These are phyloP conservation scores for Pseudogymnoascus sp. DNA, from an alignment of 2,329 filamentous ascomycete genomes.

Conservation along the genomic window DNA sequence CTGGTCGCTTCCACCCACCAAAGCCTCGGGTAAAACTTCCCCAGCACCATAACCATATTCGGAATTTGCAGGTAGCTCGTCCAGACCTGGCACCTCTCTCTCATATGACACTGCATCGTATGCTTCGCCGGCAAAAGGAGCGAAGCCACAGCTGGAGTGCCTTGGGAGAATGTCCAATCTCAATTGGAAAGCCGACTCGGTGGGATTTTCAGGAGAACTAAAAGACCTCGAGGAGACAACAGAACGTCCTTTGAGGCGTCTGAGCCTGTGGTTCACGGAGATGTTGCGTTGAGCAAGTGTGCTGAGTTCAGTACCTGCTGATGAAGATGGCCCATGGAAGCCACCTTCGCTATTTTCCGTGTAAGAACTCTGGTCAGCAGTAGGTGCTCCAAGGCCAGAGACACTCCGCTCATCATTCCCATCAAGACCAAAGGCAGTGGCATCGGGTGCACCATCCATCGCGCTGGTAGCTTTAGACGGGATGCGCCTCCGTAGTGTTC, in stretches of 20 bases:
- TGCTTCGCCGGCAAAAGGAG: not conserved
- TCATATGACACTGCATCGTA: slow-evolving; percentile 8
- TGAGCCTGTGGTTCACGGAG: not conserved
- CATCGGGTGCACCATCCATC: not conserved
- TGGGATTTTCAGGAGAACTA: not conserved
- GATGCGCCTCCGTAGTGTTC: slow-evolving; percentile 18
- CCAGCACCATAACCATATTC: not conserved
- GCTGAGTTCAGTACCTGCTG: not conserved
- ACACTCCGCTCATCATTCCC: slow-evolving; percentile 17
- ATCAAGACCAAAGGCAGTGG: slow-evolving; percentile 15
- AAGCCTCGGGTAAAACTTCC: not conserved
- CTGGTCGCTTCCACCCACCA: not conserved
- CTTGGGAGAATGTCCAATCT: not conserved
- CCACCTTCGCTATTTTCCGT: slow-evolving; percentile 21
- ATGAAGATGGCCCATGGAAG: slow-evolving; percentile 16
- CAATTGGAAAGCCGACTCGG: not conserved
- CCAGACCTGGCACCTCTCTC: slow-evolving; percentile 5
- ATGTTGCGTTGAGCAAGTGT: slow-evolving; percentile 1
- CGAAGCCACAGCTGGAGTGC: not conserved
- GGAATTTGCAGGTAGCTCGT: not conserved
- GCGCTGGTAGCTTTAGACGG: slow-evolving; percentile 13
- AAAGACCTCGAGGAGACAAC: not conserved
- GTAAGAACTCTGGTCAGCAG: slow-evolving; percentile 18
- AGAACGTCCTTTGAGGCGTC: not conserved
- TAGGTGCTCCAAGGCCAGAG: not conserved